Conservation (phyloP, 192 early-diverging fungal species). For the Coemansia sp. region DNA sequence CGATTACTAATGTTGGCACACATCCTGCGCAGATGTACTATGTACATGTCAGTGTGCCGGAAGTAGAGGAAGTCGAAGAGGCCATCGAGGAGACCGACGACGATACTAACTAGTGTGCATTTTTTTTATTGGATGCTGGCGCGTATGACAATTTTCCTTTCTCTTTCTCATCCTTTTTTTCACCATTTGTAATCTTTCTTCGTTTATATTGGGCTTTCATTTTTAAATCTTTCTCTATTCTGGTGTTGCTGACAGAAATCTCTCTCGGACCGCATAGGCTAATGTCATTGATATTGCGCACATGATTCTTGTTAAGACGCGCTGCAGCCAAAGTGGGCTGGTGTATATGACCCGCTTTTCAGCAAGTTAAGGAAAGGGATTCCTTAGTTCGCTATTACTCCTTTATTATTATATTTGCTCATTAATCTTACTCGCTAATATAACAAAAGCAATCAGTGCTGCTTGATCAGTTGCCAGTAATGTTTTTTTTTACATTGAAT, state of each 20-base stretch:
- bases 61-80: conserved; percentile 1
- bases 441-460: too few species aligned
- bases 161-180: not conserved
- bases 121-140: not conserved
- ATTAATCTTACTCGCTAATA: too few species aligned
- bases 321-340: too few species aligned
- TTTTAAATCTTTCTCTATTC: not conserved
- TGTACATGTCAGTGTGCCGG: conserved; percentile 22
- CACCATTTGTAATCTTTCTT: conserved; percentile 6
- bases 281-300: too few species aligned
- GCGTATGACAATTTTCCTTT: not conserved
- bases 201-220: conserved; percentile 11
- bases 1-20: conserved; percentile 49
- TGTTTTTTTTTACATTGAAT: too few species aligned
- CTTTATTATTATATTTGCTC: too few species aligned
- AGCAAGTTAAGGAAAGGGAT: too few species aligned
- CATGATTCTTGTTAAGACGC: too few species aligned
- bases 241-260: not conserved
- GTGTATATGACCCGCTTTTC: too few species aligned
- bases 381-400: too few species aligned
- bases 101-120: conserved; percentile 2
- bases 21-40: conserved; percentile 52
- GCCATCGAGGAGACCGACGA: conserved; percentile 13
- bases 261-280: too few species aligned
- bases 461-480: too few species aligned